A percentile compares a stretch with the other conserved stretches of the same genome.
These are phyloP conservation scores for Amanita exitialis DNA, from an alignment of 768 basidiomycete genomes.

Conservation along the genomic window DNA sequence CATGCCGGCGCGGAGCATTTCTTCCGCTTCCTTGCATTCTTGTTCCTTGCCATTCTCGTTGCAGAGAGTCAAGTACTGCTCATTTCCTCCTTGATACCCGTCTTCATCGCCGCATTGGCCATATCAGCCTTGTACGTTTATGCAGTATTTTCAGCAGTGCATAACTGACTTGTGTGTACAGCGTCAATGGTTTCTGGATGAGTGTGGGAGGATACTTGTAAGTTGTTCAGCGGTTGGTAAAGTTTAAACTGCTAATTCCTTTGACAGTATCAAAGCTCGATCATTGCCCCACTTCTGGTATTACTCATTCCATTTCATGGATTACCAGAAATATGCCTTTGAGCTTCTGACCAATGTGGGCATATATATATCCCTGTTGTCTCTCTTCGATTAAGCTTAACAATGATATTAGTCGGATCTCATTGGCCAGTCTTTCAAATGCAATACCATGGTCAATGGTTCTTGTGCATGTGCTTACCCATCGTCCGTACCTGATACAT, in stretches of 20 bases:
- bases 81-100: conserved; percentile 39
- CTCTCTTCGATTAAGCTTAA: neutral
- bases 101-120: conserved; percentile 52
- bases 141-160: conserved; percentile 10
- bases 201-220: conserved; percentile 38
- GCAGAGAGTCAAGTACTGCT: conserved; percentile 44
- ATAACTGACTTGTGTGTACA: conserved; percentile 3
- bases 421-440: neutral
- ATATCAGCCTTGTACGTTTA: conserved; percentile 28
- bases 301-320: conserved; percentile 46
- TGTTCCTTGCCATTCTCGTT: conserved; percentile 42
- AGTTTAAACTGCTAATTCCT: neutral
- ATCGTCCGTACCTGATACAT: conserved; percentile 29
- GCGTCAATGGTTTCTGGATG: conserved; percentile 51
- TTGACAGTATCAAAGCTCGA: conserved; percentile 37
- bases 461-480: conserved; percentile 41
- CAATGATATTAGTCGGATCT: neutral
- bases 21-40: conserved; percentile 44
- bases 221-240: conserved; percentile 8
- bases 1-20: conserved; percentile 36
- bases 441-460: conserved; percentile 18
- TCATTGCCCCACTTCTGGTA: conserved; percentile 51
- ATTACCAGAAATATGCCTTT: conserved; percentile 38
- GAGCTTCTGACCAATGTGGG: conserved; percentile 25
- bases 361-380: conserved; percentile 32